These are phyloP conservation scores for Kwoniella sp. DNA, from an alignment of 768 basidiomycete genomes.

Conservation along the genomic window DNA sequence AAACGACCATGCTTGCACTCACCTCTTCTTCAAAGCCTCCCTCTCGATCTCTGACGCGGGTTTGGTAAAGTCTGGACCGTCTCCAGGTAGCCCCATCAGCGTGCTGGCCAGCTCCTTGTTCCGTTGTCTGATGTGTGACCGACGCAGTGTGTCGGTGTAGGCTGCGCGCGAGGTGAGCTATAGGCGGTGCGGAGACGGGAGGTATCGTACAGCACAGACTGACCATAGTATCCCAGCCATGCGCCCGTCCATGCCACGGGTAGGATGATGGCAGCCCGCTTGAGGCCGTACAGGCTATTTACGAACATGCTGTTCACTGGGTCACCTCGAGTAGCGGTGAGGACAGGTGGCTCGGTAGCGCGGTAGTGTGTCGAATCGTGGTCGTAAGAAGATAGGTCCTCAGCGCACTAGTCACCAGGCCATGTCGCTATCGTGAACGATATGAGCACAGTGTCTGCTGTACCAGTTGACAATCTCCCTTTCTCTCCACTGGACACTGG, in stretches of 20 bases:
- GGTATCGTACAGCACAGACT: background rate
- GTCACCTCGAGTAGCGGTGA: no score
- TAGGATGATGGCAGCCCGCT: slow-evolving; percentile 29
- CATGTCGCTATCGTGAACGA: no score
- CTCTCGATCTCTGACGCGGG: slow-evolving; percentile 39
- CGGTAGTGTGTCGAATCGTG: no score
- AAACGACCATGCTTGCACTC: background rate
- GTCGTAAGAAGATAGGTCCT: no score
- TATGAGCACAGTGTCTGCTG: no score
- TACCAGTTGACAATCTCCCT: no score
- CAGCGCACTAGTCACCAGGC: no score
- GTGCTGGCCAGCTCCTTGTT: slow-evolving; percentile 14
- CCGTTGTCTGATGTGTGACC: slow-evolving; percentile 30
- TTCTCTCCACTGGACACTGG: no score
- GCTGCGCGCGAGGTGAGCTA: slow-evolving; percentile 6
- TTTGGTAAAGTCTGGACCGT: slow-evolving; percentile 12
- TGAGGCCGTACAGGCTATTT: slow-evolving; percentile 16
- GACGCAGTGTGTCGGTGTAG: slow-evolving; percentile 40
- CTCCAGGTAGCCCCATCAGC: slow-evolving; percentile 17
- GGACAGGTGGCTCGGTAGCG: no score
- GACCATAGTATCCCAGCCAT: slow-evolving; percentile 41
- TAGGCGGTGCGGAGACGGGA: no score
- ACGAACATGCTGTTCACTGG: slow-evolving; percentile 9
- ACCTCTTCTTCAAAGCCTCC: slow-evolving; percentile 39
- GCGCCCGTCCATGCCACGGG: slow-evolving; percentile 36